Evolutionary conservation across 768 basidiomycete genomes (phyloP), one percentile per base, ranked within the genome.

Genomic region (Pleurotus salmoneostramineus): DNA sequence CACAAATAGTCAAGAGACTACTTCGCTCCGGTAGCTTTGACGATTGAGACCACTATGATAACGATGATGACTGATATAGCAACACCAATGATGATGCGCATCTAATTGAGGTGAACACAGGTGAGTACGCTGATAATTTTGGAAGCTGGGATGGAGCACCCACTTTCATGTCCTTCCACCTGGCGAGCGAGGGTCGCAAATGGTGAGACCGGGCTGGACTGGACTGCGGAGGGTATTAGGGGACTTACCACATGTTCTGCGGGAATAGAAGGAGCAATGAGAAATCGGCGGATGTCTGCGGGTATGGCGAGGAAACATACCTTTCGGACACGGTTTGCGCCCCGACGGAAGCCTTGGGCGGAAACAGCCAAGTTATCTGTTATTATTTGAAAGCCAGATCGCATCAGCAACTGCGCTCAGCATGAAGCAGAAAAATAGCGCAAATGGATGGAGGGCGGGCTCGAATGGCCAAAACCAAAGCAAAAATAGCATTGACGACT

Each of bases 121-220:
- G 10, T 45, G 8, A 45, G 44, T 10, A 45, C 10, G n/a, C 12
- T 11, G 12, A 11, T 17, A 6, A 40, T 6, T 15, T 6, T 45
- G n/a, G 6, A 11, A 45, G 15, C n/a, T 17, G 21, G 15, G 40
- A 43, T 4, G 4, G 50, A 40, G 17, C 27, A 69, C 78, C 51
- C 58, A 90, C 91, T 88, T 94, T 94, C 91, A 94, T 94, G 71
- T 97, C 95, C 72, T 97, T 95, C 94, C 94, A 95, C 91, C 91
- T 93, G 56, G 4, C 48, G 44, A 49, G 58, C 63, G 59, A 60
- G 49, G 36, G 50, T 58, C 44, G 35, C 12, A 46, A 47, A 44
- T 17, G 49, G 37, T 31, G 34, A 45, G 37, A n/a, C 33, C 37
- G 51, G 12, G 50, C 58, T n/a, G 56, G 31, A 37, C 33, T 21